Conservation (phyloP, 208 protist species). For the Chromosphaera perkinsii region DNA sequence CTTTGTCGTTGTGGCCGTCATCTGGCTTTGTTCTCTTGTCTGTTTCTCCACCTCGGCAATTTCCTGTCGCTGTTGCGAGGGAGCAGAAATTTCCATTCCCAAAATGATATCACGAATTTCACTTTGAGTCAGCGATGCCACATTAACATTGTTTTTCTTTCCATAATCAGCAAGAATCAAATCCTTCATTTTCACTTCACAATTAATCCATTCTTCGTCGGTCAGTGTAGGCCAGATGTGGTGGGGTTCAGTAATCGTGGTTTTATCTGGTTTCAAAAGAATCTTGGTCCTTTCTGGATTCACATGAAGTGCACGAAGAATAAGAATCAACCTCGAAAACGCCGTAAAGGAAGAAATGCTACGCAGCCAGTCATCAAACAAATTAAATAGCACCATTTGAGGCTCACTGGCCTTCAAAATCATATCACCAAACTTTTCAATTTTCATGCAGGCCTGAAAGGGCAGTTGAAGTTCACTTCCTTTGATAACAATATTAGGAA, state of each 20-base stretch:
- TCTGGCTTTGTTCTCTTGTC: constrained; percentile 65
- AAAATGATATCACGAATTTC: constrained; percentile 99
- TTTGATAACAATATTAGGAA: constrained; percentile 99
- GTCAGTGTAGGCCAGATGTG: constrained; percentile 99
- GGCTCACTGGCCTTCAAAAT: constrained; percentile 98
- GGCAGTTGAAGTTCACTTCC: constrained; percentile 97
- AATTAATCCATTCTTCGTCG: constrained; percentile 96
- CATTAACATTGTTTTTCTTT: constrained; percentile 98
- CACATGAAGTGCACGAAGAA: constrained; percentile 95
- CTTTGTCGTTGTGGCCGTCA: constrained; percentile 71
- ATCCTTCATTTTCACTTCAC: constrained; percentile 97
- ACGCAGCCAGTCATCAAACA: constrained; percentile 99
- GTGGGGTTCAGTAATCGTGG: constrained; percentile 83
- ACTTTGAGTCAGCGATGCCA: constrained; percentile 95
- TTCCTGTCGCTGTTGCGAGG: constrained; percentile 95
- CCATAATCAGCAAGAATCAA: constrained; percentile 98
- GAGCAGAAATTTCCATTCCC: constrained; percentile 96
- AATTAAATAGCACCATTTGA: constrained; percentile 92
- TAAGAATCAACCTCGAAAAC: constrained; percentile 97
- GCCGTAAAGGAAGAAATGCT: constrained; percentile 95
- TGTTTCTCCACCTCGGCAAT: constrained; percentile 96
- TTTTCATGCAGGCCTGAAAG: constrained; percentile 95
- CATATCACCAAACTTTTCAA: constrained; percentile 97
- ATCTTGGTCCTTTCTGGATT: constrained; percentile 91
- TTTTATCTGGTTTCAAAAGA: constrained; percentile 91